phyloP scores from a whole-genome alignment of 768 basidiomycete species.

The Amanita subjunquillea region DNA sequence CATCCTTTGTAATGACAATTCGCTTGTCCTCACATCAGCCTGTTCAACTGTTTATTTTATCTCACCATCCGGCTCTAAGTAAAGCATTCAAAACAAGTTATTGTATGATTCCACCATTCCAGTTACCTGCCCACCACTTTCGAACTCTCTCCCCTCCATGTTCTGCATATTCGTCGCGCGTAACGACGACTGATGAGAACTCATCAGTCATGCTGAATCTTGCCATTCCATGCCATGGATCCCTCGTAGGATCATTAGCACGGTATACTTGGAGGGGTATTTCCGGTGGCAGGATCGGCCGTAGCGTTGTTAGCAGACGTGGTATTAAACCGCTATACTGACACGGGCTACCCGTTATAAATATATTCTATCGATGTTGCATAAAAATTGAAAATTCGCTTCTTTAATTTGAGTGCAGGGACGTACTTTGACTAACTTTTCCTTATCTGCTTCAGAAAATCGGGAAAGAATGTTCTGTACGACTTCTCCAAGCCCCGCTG shows the following conservation, averaged over 20 bases:
- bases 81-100: slow-evolving; percentile 5
- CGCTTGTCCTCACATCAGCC: background rate
- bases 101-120: slow-evolving; percentile 37
- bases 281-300: slow-evolving; percentile 78
- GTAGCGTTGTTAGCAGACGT: slow-evolving; percentile 64
- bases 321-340: slow-evolving; percentile 58
- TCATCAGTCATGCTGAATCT: slow-evolving; percentile 49
- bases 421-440: slow-evolving; percentile 64
- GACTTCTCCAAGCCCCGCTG: slow-evolving; percentile 90
- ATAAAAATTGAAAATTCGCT: background rate
- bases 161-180: slow-evolving; percentile 80
- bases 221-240: slow-evolving; percentile 94
- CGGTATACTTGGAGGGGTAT: slow-evolving; percentile 55
- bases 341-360: slow-evolving; percentile 78
- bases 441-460: slow-evolving; percentile 60
- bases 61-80: background rate
- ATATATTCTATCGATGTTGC: slow-evolving; percentile 56
- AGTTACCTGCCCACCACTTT: slow-evolving; percentile 91
- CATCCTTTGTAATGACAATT: background rate
- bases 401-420: background rate
- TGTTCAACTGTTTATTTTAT: background rate
- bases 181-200: slow-evolving; percentile 49
- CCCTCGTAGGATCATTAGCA: slow-evolving; percentile 57
- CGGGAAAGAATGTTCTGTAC: slow-evolving; percentile 72
- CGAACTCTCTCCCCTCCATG: slow-evolving; percentile 80